Evolutionary conservation across 345 rosid species (phyloP).

Genomic region (Aquilaria yunnanensis): DNA sequence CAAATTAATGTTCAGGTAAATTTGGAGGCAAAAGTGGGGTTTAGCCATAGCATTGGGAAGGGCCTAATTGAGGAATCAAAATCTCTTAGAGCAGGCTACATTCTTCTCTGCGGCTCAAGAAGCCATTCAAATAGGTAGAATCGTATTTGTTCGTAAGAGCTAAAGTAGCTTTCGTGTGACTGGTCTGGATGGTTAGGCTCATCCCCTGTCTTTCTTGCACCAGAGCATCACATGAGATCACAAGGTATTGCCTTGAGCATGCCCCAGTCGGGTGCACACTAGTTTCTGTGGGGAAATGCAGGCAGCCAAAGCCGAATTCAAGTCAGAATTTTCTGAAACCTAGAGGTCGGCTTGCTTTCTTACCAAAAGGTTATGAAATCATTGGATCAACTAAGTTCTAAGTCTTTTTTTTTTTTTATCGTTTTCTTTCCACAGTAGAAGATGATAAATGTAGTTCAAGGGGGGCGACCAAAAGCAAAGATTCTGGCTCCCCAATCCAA

Average conservation of each 20-base stretch:
- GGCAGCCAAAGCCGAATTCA: constrained; percentile 22
- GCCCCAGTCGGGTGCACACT: constrained; percentile 64
- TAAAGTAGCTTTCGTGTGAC: not conserved
- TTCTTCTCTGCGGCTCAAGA: constrained; percentile 60
- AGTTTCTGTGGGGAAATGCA: constrained; percentile 45
- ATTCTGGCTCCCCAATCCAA: constrained; percentile 14
- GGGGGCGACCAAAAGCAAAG: constrained; percentile 17
- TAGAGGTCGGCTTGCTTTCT: constrained; percentile 30
- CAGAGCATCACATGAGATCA: constrained; percentile 42
- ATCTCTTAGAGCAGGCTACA: constrained; percentile 63
- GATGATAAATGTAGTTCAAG: constrained; percentile 22
- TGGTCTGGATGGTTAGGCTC: not conserved
- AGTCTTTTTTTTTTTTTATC: not conserved
- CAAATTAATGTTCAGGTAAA: constrained; percentile 40
- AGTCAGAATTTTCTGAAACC: constrained; percentile 19
- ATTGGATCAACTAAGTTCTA: not conserved
- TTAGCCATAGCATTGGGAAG: constrained; percentile 49
- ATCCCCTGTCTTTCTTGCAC: not conserved
- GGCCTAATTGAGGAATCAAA: constrained; percentile 70
- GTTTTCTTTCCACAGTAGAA: constrained; percentile 15
- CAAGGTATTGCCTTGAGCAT: constrained; percentile 46
- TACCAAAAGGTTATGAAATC: not conserved
- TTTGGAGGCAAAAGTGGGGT: constrained; percentile 83
- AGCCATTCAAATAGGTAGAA: constrained; percentile 31
- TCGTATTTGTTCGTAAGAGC: too few species aligned